Evolutionary conservation across 495 filamentous ascomycete species (phyloP).

Genomic region (Tetracladium setigerum): DNA sequence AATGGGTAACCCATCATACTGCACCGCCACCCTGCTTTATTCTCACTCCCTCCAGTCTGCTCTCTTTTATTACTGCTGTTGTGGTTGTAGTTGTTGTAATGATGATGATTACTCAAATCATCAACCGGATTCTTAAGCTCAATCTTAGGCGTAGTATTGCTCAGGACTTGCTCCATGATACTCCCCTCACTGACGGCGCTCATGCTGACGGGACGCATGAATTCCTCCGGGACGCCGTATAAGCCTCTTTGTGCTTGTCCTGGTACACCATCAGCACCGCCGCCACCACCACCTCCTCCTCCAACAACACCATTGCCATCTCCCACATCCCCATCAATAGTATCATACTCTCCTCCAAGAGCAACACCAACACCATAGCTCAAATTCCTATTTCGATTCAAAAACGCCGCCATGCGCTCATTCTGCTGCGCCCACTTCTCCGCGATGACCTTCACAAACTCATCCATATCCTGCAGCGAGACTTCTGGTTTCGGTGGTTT

Average conservation of each 20-base stretch:
- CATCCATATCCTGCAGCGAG: slow-evolving; percentile 41
- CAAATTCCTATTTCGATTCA: slow-evolving; percentile 54
- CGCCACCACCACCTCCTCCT: neutral
- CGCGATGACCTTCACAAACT: slow-evolving; percentile 46
- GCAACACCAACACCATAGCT: slow-evolving; percentile 20
- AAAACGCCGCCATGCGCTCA: slow-evolving; percentile 46
- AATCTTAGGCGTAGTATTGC: slow-evolving; percentile 19
- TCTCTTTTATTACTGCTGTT: neutral
- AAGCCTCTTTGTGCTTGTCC: too few species aligned
- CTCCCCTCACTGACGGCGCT: slow-evolving; percentile 19
- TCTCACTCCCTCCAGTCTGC: neutral
- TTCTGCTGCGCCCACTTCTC: slow-evolving; percentile 58
- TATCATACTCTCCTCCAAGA: too few species aligned
- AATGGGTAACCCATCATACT: neutral
- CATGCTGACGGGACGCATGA: slow-evolving; percentile 9
- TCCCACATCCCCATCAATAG: neutral
- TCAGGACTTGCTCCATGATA: slow-evolving; percentile 19
- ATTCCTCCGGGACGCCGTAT: neutral
- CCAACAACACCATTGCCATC: slow-evolving; percentile 6
- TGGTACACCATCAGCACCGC: too few species aligned
- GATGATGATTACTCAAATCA: neutral
- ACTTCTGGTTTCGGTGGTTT: slow-evolving; percentile 14
- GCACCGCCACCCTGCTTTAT: neutral
- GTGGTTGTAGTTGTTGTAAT: too few species aligned
- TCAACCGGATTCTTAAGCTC: slow-evolving; percentile 19